Evolutionary conservation across 2,329 filamentous ascomycete genomes (phyloP), one percentile per base, ranked within the genome.

Genomic region (Fusarium torulosum): DNA sequence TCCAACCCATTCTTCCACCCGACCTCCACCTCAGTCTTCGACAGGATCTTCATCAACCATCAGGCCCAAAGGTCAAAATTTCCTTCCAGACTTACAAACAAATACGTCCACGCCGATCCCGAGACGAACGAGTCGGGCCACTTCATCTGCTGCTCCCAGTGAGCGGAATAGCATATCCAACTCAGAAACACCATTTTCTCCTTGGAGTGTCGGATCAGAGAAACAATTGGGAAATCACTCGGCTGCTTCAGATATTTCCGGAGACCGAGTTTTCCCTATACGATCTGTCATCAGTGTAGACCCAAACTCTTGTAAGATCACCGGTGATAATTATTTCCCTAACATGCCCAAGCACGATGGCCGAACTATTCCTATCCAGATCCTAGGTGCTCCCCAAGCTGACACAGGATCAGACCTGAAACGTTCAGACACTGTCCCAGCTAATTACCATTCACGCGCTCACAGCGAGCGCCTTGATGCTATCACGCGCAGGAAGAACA

Each of bases 281-380:
- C 87, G 91, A 47, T 94, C 91, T n/a, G 89, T 92, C 42, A 83
- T 95, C 23, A 91, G 88, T 8, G 87, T 94, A 40, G 89, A 92
- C 69, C 86, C 87, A 8, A 54, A 60, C n/a, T 78, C 77, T 17
- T 70, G 68, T 50, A 77, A 79, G 80, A 83, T 74, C 63, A 72
- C 77, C 7, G 74, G 69, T 44, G 80, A 82, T 13, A 79, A 80
- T n/a, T 79, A 79, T 59, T 79, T 80, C 49, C 69, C 77, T 9
- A 74, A 76, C 42, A 50, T 72, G 62, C 73, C 77, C 23, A 75
- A 79, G 25, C 72, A 74, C 21, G 78, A 74, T 29, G 63, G 63
- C n/a, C 73, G 77, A 42, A 66, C 61, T n/a, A 75, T 78, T 47
- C 66, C 75, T 20, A 59, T 74, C 7, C 72, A 74, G 43, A 72